phyloP scores from a whole-genome alignment of 805 yeast genomes.

The Kurtzmaniella fragi region DNA sequence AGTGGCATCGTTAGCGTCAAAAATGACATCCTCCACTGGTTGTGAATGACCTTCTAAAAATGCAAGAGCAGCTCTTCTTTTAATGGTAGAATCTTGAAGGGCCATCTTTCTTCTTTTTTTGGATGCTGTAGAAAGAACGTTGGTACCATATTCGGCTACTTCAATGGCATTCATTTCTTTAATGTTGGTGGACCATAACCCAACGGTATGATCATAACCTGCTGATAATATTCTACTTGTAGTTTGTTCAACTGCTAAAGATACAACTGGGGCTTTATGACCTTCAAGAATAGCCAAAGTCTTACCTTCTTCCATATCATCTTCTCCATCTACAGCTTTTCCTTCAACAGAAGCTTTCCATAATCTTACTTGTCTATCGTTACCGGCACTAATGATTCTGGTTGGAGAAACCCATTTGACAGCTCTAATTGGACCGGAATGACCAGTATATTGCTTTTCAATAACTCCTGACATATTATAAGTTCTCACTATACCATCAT shows the following conservation, averaged over 20 bases:
- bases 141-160: constrained; percentile 37
- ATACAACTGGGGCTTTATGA: constrained; percentile 82
- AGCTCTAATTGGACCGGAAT: constrained; percentile 78
- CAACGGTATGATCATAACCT: constrained; percentile 73
- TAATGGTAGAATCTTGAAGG: constrained; percentile 64
- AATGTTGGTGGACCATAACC: constrained; percentile 83
- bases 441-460: constrained; percentile 79
- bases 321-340: constrained; percentile 40
- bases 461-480: constrained; percentile 81
- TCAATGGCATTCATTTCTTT: constrained; percentile 73
- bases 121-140: constrained; percentile 67
- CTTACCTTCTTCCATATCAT: constrained; percentile 56
- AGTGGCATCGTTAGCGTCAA: constrained; percentile 66
- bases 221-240: constrained; percentile 73
- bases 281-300: constrained; percentile 85
- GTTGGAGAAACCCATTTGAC: constrained; percentile 76
- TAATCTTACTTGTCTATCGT: constrained; percentile 81
- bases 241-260: constrained; percentile 53
- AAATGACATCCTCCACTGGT: constrained; percentile 82
- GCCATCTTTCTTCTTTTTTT: constrained; percentile 85
- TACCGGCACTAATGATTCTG: constrained; percentile 78
- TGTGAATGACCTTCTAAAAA: constrained; percentile 76
- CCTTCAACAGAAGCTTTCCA: constrained; percentile 66
- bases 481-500: constrained; percentile 90
- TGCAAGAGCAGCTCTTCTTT: constrained; percentile 78